Conservation (phyloP, 441 rosid genomes). For the Biscutella laevigata region DNA sequence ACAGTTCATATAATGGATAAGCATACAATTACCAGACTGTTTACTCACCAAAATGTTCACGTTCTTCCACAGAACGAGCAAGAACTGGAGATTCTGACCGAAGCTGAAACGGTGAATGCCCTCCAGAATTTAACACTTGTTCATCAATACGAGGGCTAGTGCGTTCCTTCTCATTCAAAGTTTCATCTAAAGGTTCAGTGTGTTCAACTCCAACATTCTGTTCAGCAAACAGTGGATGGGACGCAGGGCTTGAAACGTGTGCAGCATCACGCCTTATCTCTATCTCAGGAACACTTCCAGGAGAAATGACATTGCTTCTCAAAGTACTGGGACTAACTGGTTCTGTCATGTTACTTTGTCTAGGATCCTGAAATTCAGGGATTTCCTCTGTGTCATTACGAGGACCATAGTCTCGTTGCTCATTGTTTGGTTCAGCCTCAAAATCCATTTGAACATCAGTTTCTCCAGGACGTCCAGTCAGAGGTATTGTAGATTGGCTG, state of each 20-base stretch:
- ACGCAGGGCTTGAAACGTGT: slow-evolving; percentile 26
- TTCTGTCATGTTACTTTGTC: too few relatives aligned
- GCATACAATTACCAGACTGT: not conserved
- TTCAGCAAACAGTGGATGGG: too few relatives aligned
- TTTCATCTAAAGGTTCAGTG: too few relatives aligned
- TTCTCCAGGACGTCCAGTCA: too few relatives aligned
- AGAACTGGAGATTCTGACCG: slow-evolving; percentile 36
- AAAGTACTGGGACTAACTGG: slow-evolving; percentile 2
- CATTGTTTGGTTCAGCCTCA: slow-evolving; percentile 11
- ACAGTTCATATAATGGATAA: not conserved
- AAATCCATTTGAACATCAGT: too few relatives aligned
- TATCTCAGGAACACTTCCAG: slow-evolving; percentile 36
- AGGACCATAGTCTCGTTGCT: slow-evolving; percentile 11
- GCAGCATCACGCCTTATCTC: too few relatives aligned
- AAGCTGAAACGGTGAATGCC: slow-evolving; percentile 32
- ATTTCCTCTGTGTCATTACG: slow-evolving; percentile 19
- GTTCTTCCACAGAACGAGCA: slow-evolving; percentile 32
- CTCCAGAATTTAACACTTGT: slow-evolving; percentile 32
- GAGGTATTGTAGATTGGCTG: slow-evolving; percentile 22
- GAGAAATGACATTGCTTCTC: slow-evolving; percentile 22
- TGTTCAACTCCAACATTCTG: too few relatives aligned
- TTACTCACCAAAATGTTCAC: slow-evolving; percentile 37
- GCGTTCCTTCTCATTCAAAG: slow-evolving; percentile 32
- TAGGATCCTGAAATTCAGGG: slow-evolving; percentile 15
- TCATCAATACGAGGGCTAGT: slow-evolving; percentile 37